These are phyloP conservation scores for Cyathus striatus DNA, from an alignment of 768 basidiomycete genomes.

Conservation along the genomic window DNA sequence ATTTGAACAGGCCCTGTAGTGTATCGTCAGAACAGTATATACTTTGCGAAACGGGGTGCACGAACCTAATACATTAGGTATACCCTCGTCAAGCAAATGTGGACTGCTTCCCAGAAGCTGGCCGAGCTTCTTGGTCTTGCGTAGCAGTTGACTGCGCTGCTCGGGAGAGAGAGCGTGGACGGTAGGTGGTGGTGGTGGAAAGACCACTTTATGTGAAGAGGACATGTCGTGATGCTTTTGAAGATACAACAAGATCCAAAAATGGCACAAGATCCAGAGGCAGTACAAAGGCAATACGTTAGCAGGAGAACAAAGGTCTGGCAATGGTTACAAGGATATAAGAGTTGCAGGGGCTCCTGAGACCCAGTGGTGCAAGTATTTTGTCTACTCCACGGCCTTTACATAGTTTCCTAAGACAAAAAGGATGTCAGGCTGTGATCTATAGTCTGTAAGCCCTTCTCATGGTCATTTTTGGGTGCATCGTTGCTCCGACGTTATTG, in stretches of 20 bases:
- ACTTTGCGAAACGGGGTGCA: not conserved
- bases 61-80: constrained; percentile 13
- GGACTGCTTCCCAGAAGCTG: constrained; percentile 56
- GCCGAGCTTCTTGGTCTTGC: constrained; percentile 55
- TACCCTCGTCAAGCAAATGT: constrained; percentile 40
- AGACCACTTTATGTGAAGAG: constrained; percentile 25
- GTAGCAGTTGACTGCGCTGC: constrained; percentile 52
- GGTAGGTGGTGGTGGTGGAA: constrained; percentile 52
- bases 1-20: not conserved
- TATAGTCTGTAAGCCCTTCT: too few species aligned
- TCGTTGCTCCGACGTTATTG: too few species aligned
- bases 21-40: not conserved
- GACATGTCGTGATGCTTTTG: too few species aligned
- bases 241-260: constrained; percentile 8
- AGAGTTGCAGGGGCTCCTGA: not conserved
- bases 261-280: not conserved
- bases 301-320: not conserved
- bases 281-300: not conserved
- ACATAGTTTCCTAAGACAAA: not conserved
- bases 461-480: too few species aligned
- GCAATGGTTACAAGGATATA: not conserved
- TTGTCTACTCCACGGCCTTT: not conserved
- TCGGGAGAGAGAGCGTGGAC: constrained; percentile 45
- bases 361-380: not conserved
- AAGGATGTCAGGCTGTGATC: not conserved